Conservation (phyloP, 2,329 filamentous ascomycete genomes). For the Sclerotinia minor region DNA sequence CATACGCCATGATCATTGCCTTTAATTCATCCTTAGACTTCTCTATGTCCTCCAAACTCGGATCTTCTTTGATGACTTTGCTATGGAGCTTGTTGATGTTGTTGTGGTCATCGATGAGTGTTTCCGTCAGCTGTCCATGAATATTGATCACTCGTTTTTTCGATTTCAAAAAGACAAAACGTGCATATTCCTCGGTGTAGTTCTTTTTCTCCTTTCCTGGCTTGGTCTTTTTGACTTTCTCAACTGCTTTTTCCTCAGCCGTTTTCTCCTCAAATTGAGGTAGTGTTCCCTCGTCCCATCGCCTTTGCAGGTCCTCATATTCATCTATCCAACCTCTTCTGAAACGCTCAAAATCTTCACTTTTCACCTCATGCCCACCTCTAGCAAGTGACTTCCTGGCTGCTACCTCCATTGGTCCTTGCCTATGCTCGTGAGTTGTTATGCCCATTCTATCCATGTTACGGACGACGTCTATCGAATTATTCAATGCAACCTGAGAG, state of each 20-base stretch:
- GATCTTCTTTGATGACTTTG: background rate
- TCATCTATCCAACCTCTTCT: conserved; percentile 10
- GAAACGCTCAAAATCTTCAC: conserved; percentile 9
- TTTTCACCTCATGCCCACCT: conserved; percentile 5
- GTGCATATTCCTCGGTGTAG: background rate
- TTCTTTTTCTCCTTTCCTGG: background rate
- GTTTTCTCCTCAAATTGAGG: background rate
- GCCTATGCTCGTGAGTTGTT: conserved; percentile 49
- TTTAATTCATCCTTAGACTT: background rate
- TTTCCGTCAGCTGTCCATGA: background rate
- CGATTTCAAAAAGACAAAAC: background rate
- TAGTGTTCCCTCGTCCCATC: background rate
- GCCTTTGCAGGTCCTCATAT: background rate
- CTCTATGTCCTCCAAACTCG: background rate
- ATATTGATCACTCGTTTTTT: background rate
- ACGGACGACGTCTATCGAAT: conserved; percentile 44
- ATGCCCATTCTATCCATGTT: conserved; percentile 51
- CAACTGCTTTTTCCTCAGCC: background rate
- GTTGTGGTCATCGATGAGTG: conserved; percentile 9
- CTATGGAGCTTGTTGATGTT: conserved; percentile 5
- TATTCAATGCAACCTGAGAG: conserved; percentile 50
- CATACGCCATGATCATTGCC: background rate
- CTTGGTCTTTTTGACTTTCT: background rate
- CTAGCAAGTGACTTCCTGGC: conserved; percentile 31
- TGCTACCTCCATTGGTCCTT: conserved; percentile 41